Conservation (phyloP, 768 basidiomycete species). For the Agrocybe pediades region DNA sequence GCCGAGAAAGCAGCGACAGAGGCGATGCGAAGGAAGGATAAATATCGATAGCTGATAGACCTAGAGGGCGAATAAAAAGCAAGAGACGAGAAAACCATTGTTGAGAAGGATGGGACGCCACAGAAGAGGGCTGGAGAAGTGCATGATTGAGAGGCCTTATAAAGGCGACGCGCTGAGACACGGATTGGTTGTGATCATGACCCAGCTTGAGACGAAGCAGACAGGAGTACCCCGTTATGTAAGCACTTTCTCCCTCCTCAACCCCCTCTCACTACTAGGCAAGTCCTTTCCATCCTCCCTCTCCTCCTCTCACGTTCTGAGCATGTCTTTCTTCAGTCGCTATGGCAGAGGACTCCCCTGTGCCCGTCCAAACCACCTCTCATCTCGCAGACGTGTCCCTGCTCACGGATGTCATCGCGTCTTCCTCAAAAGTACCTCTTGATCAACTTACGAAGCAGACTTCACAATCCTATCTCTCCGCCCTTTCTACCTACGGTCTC, state of each 20-base stretch:
- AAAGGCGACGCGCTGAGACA: neutral
- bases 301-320: neutral
- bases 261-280: too few relatives aligned
- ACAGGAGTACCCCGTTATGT: neutral
- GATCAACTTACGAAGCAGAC: constrained; percentile 27
- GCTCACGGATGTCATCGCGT: constrained; percentile 33
- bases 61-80: neutral
- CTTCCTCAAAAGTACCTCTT: constrained; percentile 26
- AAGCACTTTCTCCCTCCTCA: neutral
- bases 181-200: constrained; percentile 3
- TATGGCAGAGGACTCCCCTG: constrained; percentile 18
- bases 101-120: neutral
- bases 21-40: constrained; percentile 7
- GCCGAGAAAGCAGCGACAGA: constrained; percentile 16
- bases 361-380: constrained; percentile 23
- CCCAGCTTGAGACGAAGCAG: neutral
- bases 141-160: neutral
- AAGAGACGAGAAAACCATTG: neutral
- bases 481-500: constrained; percentile 68
- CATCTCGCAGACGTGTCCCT: constrained; percentile 31
- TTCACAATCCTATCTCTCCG: constrained; percentile 58
- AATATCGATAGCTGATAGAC: constrained; percentile 8
- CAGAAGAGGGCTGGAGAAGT: neutral
- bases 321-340: neutral
- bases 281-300: neutral